These are phyloP conservation scores for Cladophialophora immunda DNA, from an alignment of 2,329 filamentous ascomycete species.

Conservation along the genomic window DNA sequence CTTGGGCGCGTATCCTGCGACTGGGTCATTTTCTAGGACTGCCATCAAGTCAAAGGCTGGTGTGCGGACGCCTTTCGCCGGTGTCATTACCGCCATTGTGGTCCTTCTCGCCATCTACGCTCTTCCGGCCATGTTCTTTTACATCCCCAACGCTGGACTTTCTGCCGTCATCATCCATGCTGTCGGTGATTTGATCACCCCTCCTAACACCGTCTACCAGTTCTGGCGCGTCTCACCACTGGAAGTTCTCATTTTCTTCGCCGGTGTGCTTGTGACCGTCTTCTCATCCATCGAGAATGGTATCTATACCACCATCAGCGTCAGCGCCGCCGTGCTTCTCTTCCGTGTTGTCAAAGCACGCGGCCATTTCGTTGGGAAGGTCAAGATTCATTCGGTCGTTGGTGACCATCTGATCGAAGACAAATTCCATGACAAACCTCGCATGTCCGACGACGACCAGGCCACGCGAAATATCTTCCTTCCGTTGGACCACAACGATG, in stretches of 20 bases:
- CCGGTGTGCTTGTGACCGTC: slow-evolving; percentile 87
- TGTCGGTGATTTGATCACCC: slow-evolving; percentile 89
- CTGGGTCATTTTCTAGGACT: slow-evolving; percentile 94
- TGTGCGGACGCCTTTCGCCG: slow-evolving; percentile 88
- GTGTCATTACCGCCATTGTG: slow-evolving; percentile 84
- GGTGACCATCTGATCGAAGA: slow-evolving; percentile 77
- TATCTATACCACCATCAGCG: slow-evolving; percentile 83
- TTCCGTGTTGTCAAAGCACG: slow-evolving; percentile 84
- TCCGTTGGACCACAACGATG: slow-evolving; percentile 85
- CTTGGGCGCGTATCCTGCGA: slow-evolving; percentile 89
- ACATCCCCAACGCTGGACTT: slow-evolving; percentile 83
- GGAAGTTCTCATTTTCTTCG: slow-evolving; percentile 91
- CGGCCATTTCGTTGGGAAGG: slow-evolving; percentile 83
- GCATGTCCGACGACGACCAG: slow-evolving; percentile 41
- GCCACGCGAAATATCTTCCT: slow-evolving; percentile 78
- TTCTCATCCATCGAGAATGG: slow-evolving; percentile 91
- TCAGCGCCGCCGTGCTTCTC: slow-evolving; percentile 80
- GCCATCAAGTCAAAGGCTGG: slow-evolving; percentile 98
- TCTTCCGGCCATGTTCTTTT: slow-evolving; percentile 88
- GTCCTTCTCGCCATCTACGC: slow-evolving; percentile 92
- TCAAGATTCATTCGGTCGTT: slow-evolving; percentile 83
- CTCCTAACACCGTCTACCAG: slow-evolving; percentile 89
- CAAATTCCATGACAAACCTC: slow-evolving; percentile 53
- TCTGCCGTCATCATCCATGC: slow-evolving; percentile 95
- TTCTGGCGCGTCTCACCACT: slow-evolving; percentile 94